Percentiles rank a stretch among this genome's conserved stretches.
Evolutionary conservation across 176 grass and related monocot genomes (phyloP).

Genomic region (Oryza longistaminata): DNA sequence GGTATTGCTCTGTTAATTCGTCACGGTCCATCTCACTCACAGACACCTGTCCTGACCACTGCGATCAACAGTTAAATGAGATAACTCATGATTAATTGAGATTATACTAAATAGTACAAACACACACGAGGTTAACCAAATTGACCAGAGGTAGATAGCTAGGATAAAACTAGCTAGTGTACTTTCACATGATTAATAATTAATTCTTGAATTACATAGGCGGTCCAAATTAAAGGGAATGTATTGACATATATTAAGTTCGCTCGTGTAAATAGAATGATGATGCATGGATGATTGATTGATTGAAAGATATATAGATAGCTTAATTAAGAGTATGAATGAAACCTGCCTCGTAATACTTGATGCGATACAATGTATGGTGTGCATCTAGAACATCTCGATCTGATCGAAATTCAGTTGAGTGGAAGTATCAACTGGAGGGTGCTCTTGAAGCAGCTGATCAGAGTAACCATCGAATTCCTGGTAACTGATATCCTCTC

Average conservation of each 20-base stretch:
- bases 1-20: neutral
- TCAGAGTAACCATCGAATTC: neutral
- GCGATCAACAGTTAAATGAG: neutral
- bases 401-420: neutral
- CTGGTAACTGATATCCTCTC: conserved; percentile 1
- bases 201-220: too few relatives aligned
- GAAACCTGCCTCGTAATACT: conserved; percentile 20
- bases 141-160: too few relatives aligned
- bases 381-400: too few relatives aligned
- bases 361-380: conserved; percentile 7
- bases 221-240: too few relatives aligned
- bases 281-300: neutral
- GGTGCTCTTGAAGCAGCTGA: neutral
- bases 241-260: too few relatives aligned
- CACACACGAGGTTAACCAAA: neutral
- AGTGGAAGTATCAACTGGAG: neutral
- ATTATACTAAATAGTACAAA: neutral
- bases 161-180: neutral
- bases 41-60: neutral
- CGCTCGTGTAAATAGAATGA: neutral
- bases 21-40: neutral
- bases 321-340: neutral
- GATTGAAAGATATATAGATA: neutral
- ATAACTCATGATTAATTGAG: neutral
- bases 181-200: neutral